Evolutionary conservation across 2,329 filamentous ascomycete genomes (phyloP).

Genomic region (Beauveria australis): DNA sequence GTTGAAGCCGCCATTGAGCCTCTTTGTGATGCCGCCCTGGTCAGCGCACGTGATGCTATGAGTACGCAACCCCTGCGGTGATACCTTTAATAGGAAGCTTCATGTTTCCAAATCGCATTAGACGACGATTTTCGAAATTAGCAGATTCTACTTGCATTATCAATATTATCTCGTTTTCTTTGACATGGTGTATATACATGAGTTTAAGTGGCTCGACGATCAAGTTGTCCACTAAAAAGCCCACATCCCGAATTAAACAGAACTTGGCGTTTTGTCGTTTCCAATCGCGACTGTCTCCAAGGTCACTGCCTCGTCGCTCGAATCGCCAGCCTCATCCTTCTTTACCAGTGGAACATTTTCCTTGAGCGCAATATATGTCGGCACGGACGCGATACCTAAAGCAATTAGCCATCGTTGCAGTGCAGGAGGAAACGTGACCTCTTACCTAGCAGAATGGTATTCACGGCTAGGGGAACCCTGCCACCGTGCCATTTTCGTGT

Average conservation of each 20-base stretch:
- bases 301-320: neutral
- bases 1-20: neutral
- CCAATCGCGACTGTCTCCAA: neutral
- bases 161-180: neutral
- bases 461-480: constrained; percentile 29
- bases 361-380: constrained; percentile 24
- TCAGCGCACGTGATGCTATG: constrained; percentile 4
- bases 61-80: neutral
- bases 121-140: neutral
- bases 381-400: constrained; percentile 18
- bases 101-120: neutral
- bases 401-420: neutral
- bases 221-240: too few species aligned
- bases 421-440: neutral
- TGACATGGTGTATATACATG: neutral
- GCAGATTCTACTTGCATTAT: too few species aligned
- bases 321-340: neutral
- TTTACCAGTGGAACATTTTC: constrained; percentile 20
- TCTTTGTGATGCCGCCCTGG: neutral
- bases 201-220: neutral
- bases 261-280: neutral
- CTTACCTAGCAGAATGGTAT: constrained; percentile 30
- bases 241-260: neutral
- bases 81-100: neutral
- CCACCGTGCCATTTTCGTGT: constrained; percentile 30